Base-by-base conservation (phyloP, 805 yeast species). In the Isabelozyma rhagii region DNA sequence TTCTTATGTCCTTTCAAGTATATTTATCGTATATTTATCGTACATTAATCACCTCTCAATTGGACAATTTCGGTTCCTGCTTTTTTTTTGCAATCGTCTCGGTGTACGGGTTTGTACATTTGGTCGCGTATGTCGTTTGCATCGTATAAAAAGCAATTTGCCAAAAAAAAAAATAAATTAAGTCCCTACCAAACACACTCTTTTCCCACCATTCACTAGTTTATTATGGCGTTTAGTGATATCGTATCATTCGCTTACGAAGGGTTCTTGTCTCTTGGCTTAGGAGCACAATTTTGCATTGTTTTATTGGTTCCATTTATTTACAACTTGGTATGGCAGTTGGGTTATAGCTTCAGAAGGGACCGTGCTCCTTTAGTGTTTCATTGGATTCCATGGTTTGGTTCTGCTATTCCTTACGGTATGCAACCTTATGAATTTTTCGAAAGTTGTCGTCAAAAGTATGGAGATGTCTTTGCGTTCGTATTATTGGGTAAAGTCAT, bases 321-420 rank as follows among this genome's bases (percentile, higher is more conserved):
- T 28, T 85, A 84, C 69, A 81, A 82, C 56, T 62, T 85, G 34
- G 59, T 77, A 21, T 86, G 85, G 85, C 94, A 87, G 67, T 68
- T 85, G 3, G 60, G 80, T 11, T 85, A 85, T 66, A 82, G 89
- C n/a, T 66, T 87, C 46, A 78, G 93, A 69, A 83, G 74, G 49
- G 96, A 90, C 69, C 77, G 96, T 49, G 96, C 83, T 9, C 99
- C 99, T 3, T 64, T 93, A 56, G 98, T 90, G 2, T 89, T 88
- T 62, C 85, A 94, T 74, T 85, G 91, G 87, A 76, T 94, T 52
- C 99, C 99, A 29, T 91, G 97, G 96, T 75, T 93, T 43, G 99
- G 99, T 44, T 85, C 94, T 38, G 96, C 97, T 39, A 81, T 88
- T 41, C 72, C 80, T 5, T 94, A 90, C 63, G 99, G 99, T 60